A percentile compares a stretch with the other conserved stretches of the same genome.
phyloP scores from a whole-genome alignment of 495 filamentous ascomycete species.

The Lophiostoma macrostomum region DNA sequence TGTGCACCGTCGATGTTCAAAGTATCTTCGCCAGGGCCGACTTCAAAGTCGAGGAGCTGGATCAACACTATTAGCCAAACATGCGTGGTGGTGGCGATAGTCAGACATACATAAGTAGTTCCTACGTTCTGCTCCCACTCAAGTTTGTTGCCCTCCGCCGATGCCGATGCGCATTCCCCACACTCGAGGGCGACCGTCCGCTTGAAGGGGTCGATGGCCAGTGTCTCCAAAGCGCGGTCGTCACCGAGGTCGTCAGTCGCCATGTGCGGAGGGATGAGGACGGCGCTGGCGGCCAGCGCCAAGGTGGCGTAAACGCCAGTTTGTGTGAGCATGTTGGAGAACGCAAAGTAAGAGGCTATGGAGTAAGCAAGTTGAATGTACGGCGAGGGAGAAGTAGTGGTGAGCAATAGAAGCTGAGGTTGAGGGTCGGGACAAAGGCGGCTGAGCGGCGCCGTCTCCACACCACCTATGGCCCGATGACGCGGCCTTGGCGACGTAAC shows the following conservation, averaged over 20 bases:
- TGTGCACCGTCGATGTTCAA: slow-evolving; percentile 31
- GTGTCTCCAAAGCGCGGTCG: slow-evolving; percentile 32
- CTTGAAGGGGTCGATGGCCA: slow-evolving; percentile 30
- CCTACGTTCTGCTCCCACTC: slow-evolving; percentile 12
- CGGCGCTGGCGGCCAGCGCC: slow-evolving; percentile 32
- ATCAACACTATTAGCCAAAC: not conserved
- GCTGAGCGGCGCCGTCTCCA: too few relatives aligned
- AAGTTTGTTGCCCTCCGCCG: slow-evolving; percentile 14
- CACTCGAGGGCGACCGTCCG: slow-evolving; percentile 29
- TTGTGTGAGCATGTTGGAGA: slow-evolving; percentile 20
- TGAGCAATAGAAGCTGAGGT: not conserved
- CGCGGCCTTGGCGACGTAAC: too few relatives aligned
- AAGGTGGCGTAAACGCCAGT: slow-evolving; percentile 27
- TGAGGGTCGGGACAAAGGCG: too few relatives aligned
- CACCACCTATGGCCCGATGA: too few relatives aligned
- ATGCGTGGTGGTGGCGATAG: not conserved
- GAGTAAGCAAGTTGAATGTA: not conserved
- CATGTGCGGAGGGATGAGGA: slow-evolving; percentile 28
- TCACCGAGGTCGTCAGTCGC: slow-evolving; percentile 21
- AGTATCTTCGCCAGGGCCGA: slow-evolving; percentile 20
- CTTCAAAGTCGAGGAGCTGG: slow-evolving; percentile 33
- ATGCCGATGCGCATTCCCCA: slow-evolving; percentile 21
- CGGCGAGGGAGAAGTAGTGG: not conserved
- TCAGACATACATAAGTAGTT: slow-evolving; percentile 26
- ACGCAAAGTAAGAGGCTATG: slow-evolving; percentile 1